Conservation (phyloP, 2,329 filamentous ascomycete genomes). For the Scytalidium sp. region DNA sequence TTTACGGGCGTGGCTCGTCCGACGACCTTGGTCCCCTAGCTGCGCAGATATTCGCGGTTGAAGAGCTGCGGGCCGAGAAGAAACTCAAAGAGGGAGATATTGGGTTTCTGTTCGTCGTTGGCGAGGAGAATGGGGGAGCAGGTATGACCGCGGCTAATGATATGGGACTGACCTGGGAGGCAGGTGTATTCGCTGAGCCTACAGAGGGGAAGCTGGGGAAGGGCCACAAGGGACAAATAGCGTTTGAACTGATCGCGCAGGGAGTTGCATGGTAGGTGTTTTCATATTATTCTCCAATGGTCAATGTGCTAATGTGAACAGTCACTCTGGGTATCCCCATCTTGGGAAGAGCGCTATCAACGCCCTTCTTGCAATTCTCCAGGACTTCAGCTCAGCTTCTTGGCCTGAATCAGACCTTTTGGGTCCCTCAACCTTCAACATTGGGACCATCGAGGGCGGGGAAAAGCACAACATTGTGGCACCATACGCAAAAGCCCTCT, state of each 20-base stretch:
- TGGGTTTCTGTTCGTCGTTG: slow-evolving; percentile 66
- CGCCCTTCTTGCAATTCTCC: slow-evolving; percentile 67
- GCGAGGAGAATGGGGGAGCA: slow-evolving; percentile 77
- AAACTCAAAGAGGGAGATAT: slow-evolving; percentile 42
- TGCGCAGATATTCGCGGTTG: slow-evolving; percentile 66
- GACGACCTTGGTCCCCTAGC: slow-evolving; percentile 68
- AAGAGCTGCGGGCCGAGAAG: slow-evolving; percentile 42
- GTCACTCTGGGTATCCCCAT: slow-evolving; percentile 89
- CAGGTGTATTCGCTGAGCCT: slow-evolving; percentile 86
- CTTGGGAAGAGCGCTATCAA: slow-evolving; percentile 82
- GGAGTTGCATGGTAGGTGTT: too few species aligned
- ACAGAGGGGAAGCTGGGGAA: slow-evolving; percentile 84
- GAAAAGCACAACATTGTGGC: slow-evolving; percentile 85
- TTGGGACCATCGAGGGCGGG: slow-evolving; percentile 73
- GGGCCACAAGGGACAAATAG: slow-evolving; percentile 83
- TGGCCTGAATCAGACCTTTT: slow-evolving; percentile 72
- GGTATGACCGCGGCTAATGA: slow-evolving; percentile 66
- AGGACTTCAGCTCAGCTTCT: slow-evolving; percentile 61
- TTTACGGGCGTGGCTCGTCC: slow-evolving; percentile 69
- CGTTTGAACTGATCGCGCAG: slow-evolving; percentile 61
- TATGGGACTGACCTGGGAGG: slow-evolving; percentile 48
- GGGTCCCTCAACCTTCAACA: slow-evolving; percentile 83
- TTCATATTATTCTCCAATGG: too few species aligned
- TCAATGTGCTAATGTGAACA: too few species aligned
- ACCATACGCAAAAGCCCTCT: too few species aligned